Evolutionary conservation across 371 early-diverging fungal genomes (phyloP).

Genomic region (Catenaria anguillulae): DNA sequence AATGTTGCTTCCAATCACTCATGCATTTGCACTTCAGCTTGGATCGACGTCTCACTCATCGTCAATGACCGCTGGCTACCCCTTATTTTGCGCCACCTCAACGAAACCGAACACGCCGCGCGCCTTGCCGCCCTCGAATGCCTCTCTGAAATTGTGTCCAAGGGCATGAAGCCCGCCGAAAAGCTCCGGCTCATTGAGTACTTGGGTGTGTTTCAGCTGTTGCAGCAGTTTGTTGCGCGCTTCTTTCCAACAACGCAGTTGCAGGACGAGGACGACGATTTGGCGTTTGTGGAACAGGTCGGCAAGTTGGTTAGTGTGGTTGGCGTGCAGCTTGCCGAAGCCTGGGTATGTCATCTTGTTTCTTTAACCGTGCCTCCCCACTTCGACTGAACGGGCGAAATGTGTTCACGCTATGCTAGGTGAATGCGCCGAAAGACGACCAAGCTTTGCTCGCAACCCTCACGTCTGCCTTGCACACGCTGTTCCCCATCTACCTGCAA

Average conservation of each 20-base stretch:
- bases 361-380: background rate
- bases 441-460: background rate
- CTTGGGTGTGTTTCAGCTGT: conserved; percentile 49
- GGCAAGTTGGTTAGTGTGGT: conserved; percentile 65
- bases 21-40: conserved; percentile 25
- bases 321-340: conserved; percentile 65
- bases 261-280: conserved; percentile 22
- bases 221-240: conserved; percentile 23
- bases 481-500: conserved; percentile 49
- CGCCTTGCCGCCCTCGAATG: conserved; percentile 15
- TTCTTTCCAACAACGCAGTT: background rate
- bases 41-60: conserved; percentile 87
- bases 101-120: conserved; percentile 64
- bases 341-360: conserved; percentile 28
- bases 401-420: no score
- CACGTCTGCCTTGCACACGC: conserved; percentile 32
- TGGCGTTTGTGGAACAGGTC: conserved; percentile 62
- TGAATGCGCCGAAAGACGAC: no score
- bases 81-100: conserved; percentile 56
- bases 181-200: conserved; percentile 70
- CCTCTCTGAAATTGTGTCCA: conserved; percentile 43
- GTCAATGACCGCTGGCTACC: conserved; percentile 68
- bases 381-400: no score
- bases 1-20: background rate
- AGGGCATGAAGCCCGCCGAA: conserved; percentile 81